Percentiles rank a stretch among this genome's conserved stretches.
Conservation (phyloP, 2,329 filamentous ascomycete genomes). For the Capronia epimyces region DNA sequence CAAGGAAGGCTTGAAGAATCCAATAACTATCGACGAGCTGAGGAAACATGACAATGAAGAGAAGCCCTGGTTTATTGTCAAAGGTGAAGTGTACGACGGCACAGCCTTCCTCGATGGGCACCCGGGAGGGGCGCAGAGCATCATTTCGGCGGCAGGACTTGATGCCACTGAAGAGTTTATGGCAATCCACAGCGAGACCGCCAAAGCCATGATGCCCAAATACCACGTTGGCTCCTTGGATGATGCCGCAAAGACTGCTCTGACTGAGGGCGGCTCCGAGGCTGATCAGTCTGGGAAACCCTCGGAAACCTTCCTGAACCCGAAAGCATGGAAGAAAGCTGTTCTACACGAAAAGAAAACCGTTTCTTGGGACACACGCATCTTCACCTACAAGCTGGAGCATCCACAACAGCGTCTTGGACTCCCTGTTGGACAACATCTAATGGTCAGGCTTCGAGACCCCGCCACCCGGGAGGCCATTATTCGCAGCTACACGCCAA, state of each 20-base stretch:
- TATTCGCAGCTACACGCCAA: constrained; percentile 81
- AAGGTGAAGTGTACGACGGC: constrained; percentile 84
- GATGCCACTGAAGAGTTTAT: constrained; percentile 86
- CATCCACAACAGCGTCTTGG: constrained; percentile 65
- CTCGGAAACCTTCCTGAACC: constrained; percentile 62
- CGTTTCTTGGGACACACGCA: constrained; percentile 70
- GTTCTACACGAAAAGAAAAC: constrained; percentile 61
- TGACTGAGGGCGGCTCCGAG: constrained; percentile 47
- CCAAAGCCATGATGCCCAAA: constrained; percentile 78
- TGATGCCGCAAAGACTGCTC: constrained; percentile 50
- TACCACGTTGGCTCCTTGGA: constrained; percentile 81
- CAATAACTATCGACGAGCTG: constrained; percentile 67
- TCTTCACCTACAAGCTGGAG: constrained; percentile 76
- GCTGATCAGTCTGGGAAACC: constrained; percentile 40
- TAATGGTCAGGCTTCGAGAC: constrained; percentile 76
- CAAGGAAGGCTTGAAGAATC: constrained; percentile 57
- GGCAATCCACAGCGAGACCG: constrained; percentile 87
- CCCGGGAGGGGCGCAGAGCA: constrained; percentile 80
- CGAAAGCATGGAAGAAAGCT: constrained; percentile 68
- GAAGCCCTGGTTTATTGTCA: constrained; percentile 79
- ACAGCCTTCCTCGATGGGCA: constrained; percentile 74
- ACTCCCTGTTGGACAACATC: constrained; percentile 76
- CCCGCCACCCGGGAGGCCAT: constrained; percentile 64
- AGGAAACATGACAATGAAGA: constrained; percentile 59
- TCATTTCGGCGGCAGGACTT: constrained; percentile 72